Conservation (phyloP, 495 filamentous ascomycete genomes). For the Corynascus novoguineensis region DNA sequence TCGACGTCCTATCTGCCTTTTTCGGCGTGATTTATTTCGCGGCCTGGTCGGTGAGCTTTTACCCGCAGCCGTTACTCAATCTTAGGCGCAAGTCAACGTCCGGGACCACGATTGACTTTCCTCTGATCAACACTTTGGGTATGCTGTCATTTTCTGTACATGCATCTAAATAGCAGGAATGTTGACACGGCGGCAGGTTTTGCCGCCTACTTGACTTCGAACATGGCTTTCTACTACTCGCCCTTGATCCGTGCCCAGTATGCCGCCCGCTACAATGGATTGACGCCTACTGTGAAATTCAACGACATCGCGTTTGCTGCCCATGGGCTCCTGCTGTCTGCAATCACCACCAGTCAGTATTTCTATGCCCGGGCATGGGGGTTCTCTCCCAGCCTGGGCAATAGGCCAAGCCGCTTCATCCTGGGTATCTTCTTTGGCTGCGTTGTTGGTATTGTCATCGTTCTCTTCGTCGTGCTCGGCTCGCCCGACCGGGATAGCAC, state of each 20-base stretch:
- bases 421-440: conserved; percentile 62
- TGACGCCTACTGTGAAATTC: conserved; percentile 74
- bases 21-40: conserved; percentile 59
- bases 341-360: conserved; percentile 64
- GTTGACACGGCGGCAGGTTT: conserved; percentile 50
- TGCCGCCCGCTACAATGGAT: conserved; percentile 65
- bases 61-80: conserved; percentile 81
- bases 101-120: conserved; percentile 82
- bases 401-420: conserved; percentile 57
- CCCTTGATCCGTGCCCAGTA: conserved; percentile 74
- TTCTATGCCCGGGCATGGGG: conserved; percentile 70
- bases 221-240: conserved; percentile 67
- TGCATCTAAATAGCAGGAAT: background rate
- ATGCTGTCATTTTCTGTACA: conserved; percentile 33
- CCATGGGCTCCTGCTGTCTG: conserved; percentile 66
- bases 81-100: conserved; percentile 65
- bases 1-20: conserved; percentile 42
- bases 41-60: conserved; percentile 87
- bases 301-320: conserved; percentile 85
- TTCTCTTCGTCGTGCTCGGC: conserved; percentile 52
- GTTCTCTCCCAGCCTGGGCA: conserved; percentile 53
- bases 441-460: conserved; percentile 50
- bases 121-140: conserved; percentile 71
- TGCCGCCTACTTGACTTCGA: conserved; percentile 69
- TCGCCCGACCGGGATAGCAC: conserved; percentile 46